Base-by-base conservation (phyloP, 768 basidiomycete genomes). In the Aureoboletus auriporus region DNA sequence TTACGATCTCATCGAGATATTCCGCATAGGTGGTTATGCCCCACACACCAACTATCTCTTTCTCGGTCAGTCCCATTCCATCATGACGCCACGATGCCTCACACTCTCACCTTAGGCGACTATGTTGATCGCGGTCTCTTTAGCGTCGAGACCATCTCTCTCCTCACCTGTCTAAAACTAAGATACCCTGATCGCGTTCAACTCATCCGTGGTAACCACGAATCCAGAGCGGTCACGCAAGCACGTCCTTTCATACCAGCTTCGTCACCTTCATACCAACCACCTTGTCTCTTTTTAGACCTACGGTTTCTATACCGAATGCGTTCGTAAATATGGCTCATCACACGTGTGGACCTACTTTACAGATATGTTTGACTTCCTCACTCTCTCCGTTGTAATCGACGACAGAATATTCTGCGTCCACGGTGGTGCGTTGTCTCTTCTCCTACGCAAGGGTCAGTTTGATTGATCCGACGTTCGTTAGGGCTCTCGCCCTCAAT, bases 401-500 rank as follows among this genome's bases (percentile, higher is more conserved):
- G 96, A 99, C 71, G 93, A 99, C 73, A 86, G 85, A 62, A 97
- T 99, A 77, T 97, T 99, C 68, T 99, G 96, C 60, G 95, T 99
- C 9, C 96, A 99, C 58, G 96, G 96, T 59, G 95, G 95, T 92
- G 47, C 75, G 68, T 39, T 16, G 8, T 39, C 9, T 14, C 33
- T 33, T 14, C 31, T 35, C 36, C 17, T 20, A 39, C 26, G 37
- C 36, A 20, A 34, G 40, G 13, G 20, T 40, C 5, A 34, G 16
- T 39, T 31, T 53, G 42, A 62, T 48, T 7, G 8, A 41, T 16
- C 13, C n/a, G 33, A 39, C 16, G 12, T 52, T 56, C 30, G 17
- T 35, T 39, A 96, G 93, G 93, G 3, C 79, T 99, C 31, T 96
- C 93, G 27, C 96, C 96, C 34, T 97, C 94, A 20, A 95, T 99